Percentiles rank a stretch among this genome's conserved stretches.
Conservation (phyloP, 73 alveolate species). For the Effrenium voratum region DNA sequence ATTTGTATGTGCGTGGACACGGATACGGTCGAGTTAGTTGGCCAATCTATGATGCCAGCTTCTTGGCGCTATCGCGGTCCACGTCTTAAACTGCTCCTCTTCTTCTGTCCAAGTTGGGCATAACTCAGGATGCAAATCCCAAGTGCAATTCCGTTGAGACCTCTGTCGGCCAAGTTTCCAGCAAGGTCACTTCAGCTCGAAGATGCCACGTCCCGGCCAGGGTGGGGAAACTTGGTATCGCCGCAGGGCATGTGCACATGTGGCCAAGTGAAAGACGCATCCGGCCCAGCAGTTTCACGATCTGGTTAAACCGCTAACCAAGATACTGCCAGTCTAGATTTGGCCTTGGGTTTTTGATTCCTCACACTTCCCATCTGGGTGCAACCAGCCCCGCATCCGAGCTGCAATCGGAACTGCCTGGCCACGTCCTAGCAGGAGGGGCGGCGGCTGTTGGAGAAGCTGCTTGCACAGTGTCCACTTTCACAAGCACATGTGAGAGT, state of each 20-base stretch:
- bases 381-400: neutral
- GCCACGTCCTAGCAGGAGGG: constrained; percentile 45
- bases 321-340: too few relatives aligned
- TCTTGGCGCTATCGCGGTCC: too few relatives aligned
- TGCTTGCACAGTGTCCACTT: neutral
- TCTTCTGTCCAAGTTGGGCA: too few relatives aligned
- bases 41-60: too few relatives aligned
- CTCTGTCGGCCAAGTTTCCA: constrained; percentile 13
- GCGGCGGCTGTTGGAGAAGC: neutral
- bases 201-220: constrained; percentile 33
- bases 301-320: too few relatives aligned
- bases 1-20: too few relatives aligned
- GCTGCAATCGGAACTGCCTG: constrained; percentile 43
- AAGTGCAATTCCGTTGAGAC: too few relatives aligned
- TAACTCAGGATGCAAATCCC: too few relatives aligned
- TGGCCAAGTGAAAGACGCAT: neutral
- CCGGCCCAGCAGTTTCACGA: too few relatives aligned
- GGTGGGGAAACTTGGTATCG: constrained; percentile 28
- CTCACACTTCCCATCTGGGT: neutral
- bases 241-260: neutral
- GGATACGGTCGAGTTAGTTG: too few relatives aligned
- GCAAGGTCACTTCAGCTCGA: constrained; percentile 32
- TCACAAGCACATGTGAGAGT: too few relatives aligned
- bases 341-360: neutral
- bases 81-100: too few relatives aligned